Evolutionary conservation across 2,329 filamentous ascomycete genomes (phyloP).

Genomic region (Didymella glomerata): DNA sequence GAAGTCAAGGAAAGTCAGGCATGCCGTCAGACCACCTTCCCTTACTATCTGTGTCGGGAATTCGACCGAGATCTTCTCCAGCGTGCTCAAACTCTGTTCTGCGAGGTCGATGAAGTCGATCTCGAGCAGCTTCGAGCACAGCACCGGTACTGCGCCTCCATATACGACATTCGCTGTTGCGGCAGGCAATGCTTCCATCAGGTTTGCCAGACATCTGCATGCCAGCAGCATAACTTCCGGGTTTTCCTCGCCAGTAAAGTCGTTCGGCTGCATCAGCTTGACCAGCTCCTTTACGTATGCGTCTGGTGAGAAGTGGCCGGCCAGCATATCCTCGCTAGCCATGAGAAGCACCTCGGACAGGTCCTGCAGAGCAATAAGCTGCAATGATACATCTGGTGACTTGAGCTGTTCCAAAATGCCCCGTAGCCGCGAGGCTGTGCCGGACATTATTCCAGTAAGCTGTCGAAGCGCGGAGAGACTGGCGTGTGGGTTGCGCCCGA

Average conservation of each 20-base stretch:
- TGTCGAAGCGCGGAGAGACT: conserved; percentile 81
- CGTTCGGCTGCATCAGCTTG: conserved; percentile 86
- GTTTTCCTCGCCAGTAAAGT: conserved; percentile 85
- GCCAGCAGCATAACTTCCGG: conserved; percentile 97
- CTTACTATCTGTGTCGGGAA: conserved; percentile 95
- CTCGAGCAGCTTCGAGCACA: conserved; percentile 94
- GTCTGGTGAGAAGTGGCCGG: conserved; percentile 93
- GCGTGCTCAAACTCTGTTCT: conserved; percentile 93
- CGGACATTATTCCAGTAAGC: conserved; percentile 86
- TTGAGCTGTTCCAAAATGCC: conserved; percentile 68
- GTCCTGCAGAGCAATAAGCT: conserved; percentile 91
- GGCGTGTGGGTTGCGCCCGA: conserved; percentile 67
- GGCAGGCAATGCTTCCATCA: conserved; percentile 95
- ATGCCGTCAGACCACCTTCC: conserved; percentile 94
- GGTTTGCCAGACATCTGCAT: conserved; percentile 91
- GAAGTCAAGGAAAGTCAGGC: conserved; percentile 94
- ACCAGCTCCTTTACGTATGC: conserved; percentile 96
- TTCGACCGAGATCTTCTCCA: conserved; percentile 97
- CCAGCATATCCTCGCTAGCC: conserved; percentile 94
- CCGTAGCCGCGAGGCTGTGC: conserved; percentile 79
- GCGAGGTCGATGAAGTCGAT: conserved; percentile 98
- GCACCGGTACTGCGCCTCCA: conserved; percentile 90
- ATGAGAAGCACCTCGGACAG: conserved; percentile 92
- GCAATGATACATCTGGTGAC: conserved; percentile 83
- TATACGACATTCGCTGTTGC: conserved; percentile 97